Base-by-base conservation (phyloP, 345 rosid genomes). In the Acer negundo region DNA sequence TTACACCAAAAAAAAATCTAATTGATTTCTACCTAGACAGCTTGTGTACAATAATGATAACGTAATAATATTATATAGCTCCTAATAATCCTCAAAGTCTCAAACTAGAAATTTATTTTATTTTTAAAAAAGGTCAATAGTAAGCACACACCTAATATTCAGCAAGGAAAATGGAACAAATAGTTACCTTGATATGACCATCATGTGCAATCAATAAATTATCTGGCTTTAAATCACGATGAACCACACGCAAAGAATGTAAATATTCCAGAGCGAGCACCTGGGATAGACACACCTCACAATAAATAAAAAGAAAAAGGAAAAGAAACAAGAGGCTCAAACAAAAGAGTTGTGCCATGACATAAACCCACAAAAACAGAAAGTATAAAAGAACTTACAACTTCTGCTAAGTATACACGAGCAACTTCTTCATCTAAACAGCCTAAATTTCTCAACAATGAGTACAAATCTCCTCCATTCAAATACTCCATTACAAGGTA, bases 401-500 rank as follows among this genome's bases (percentile, higher is more conserved):
- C 97, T 94, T 97, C 99, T 10, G 99, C 99, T 44, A 97, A 89
- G 84, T 97, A 97, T 69, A 97, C 93, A 62, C 99, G 97, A 78
- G 97, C 97, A 87, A 97, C 93, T 74, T 88, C 98, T 90, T 97
- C 99, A 72, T 94, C 94, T 84, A 97, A 86, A 91, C 98, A 97
- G 84, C 99, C 98, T 77, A 97, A 80, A 84, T 97, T 97, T 84
- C 99, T 90, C 88, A 97, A 81, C 82, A 97, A 82, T 22, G 99
- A 97, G 88, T 94, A 97, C 68, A 97, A 75, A 84, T 97, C 99
- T 46, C 99, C 99, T 80, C 99, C 99, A 83, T 97, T 97, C 84
- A 97, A 81, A 84, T 97, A 97, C 92, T 97, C 99, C 99, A 97
- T 97, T 87, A 97, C 99, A 80, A 97, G 97, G 84, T 97, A 97